Conservation (phyloP, 2,329 filamentous ascomycete species). For the Ascochyta viciae-villosae region DNA sequence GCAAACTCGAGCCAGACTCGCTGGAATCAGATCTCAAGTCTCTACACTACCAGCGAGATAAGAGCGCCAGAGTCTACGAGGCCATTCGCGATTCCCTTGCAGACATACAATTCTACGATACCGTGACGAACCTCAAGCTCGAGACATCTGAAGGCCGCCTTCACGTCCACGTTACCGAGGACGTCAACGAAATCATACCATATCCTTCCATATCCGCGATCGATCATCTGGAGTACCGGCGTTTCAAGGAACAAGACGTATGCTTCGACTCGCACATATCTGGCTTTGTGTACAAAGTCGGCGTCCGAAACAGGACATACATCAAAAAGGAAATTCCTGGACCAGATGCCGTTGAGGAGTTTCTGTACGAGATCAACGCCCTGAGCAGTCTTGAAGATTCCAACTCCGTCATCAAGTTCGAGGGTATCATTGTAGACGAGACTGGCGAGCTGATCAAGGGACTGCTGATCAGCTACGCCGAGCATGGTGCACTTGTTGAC, state of each 20-base stretch:
- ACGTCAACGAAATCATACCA: conserved; percentile 90
- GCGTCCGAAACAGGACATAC: conserved; percentile 70
- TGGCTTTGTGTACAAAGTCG: conserved; percentile 96
- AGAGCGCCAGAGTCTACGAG: conserved; percentile 91
- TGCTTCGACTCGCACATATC: conserved; percentile 92
- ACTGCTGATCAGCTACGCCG: conserved; percentile 85
- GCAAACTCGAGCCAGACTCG: conserved; percentile 77
- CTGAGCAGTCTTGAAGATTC: conserved; percentile 79
- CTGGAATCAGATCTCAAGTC: conserved; percentile 82
- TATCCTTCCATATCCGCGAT: conserved; percentile 79
- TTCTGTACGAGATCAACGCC: conserved; percentile 96
- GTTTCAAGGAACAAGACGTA: conserved; percentile 75
- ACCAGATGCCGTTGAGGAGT: conserved; percentile 93
- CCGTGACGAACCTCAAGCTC: conserved; percentile 93
- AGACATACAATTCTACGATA: conserved; percentile 96
- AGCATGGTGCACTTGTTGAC: conserved; percentile 87
- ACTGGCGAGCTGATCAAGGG: conserved; percentile 78
- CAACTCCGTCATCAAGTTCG: conserved; percentile 80
- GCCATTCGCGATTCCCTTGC: conserved; percentile 87
- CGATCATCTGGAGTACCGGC: conserved; percentile 68
- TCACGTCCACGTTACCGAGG: conserved; percentile 97
- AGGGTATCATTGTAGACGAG: conserved; percentile 88
- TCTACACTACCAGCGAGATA: conserved; percentile 86
- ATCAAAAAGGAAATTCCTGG: conserved; percentile 99
- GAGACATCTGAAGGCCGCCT: conserved; percentile 86